Conservation (phyloP, 192 early-diverging fungal genomes). For the Haplosporangium gracile region DNA sequence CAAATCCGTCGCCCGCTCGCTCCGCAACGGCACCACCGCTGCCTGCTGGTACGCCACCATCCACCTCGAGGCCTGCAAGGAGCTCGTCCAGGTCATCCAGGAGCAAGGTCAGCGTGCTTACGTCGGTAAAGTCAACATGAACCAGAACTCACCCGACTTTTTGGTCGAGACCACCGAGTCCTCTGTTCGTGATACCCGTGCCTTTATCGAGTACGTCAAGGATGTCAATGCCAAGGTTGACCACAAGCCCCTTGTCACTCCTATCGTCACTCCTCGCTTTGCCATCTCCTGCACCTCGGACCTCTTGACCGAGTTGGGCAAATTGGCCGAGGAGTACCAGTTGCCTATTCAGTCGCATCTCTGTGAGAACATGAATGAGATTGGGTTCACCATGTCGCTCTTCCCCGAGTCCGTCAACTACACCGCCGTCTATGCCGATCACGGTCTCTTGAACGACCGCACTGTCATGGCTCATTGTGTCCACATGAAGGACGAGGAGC, state of each 20-base stretch:
- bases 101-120: slow-evolving; percentile 91
- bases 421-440: slow-evolving; percentile 81
- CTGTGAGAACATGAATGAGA: slow-evolving; percentile 87
- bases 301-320: slow-evolving; percentile 77
- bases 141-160: slow-evolving; percentile 84
- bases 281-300: slow-evolving; percentile 83
- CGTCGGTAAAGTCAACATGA: slow-evolving; percentile 98
- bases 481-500: slow-evolving; percentile 83
- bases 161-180: slow-evolving; percentile 80
- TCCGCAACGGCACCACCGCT: slow-evolving; percentile 90
- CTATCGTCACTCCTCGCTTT: slow-evolving; percentile 95
- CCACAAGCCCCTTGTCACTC: slow-evolving; percentile 67
- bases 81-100: slow-evolving; percentile 80
- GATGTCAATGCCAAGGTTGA: slow-evolving; percentile 32
- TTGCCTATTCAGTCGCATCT: slow-evolving; percentile 95
- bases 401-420: slow-evolving; percentile 82
- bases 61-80: slow-evolving; percentile 80
- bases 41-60: slow-evolving; percentile 95
- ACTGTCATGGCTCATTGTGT: slow-evolving; percentile 96
- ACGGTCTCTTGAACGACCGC: slow-evolving; percentile 77
- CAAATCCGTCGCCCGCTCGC: slow-evolving; percentile 73
- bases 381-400: slow-evolving; percentile 78
- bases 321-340: slow-evolving; percentile 76
- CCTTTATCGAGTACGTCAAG: slow-evolving; percentile 73
- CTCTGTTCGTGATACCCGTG: slow-evolving; percentile 75